Evolutionary conservation across 352 stramenopile species (phyloP), one percentile per base, ranked within the genome.

Genomic region (Phytopythium mirpurense): DNA sequence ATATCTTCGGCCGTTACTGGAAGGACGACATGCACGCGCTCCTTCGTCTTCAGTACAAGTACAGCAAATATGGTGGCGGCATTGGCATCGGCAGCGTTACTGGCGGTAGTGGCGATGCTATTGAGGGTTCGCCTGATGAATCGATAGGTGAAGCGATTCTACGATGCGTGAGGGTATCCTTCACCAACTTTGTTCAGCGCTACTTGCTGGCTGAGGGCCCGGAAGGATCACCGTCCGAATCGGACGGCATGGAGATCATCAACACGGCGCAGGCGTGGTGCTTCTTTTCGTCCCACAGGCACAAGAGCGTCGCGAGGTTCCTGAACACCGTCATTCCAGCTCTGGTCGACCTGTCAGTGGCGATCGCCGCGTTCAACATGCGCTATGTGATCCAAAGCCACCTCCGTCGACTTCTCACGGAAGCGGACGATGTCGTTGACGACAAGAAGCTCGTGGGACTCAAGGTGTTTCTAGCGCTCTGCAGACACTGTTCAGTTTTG

Each of bases 221-320:
- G 23, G 24, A 78, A 32, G 61, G 54, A 41, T 46, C 59, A 1
- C 75, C 78, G 0, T 69, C 62, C 1, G 77, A 86, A 18, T 57
- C 63, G 0, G 79, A 93, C 43, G 84, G 76, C 53, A 88, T 90
- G 78, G 79, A 89, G 54, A 79, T 86, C 52, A 81, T 93, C 66
- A 93, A 93, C 64, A 85, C 74, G 5, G 82, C 70, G 3, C 83
- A 93, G 41, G 78, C 80, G 26, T 93, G 76, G 83, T 84, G 58
- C 10, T 93, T 88, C 56, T 90, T 90, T 50, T 78, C 78, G 3
- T 65, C 76, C 8, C 54, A 49, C 7, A 57, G 62, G 10, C 56
- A 70, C 46, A 49, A 54, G 38, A 49, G 74, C 63, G 56, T 67
- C 64, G 32, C 45, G 59, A 45, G 62, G 38, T 67, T 87, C 19